Evolutionary conservation across 495 filamentous ascomycete species (phyloP).

Genomic region (Penicillium odoratum): DNA sequence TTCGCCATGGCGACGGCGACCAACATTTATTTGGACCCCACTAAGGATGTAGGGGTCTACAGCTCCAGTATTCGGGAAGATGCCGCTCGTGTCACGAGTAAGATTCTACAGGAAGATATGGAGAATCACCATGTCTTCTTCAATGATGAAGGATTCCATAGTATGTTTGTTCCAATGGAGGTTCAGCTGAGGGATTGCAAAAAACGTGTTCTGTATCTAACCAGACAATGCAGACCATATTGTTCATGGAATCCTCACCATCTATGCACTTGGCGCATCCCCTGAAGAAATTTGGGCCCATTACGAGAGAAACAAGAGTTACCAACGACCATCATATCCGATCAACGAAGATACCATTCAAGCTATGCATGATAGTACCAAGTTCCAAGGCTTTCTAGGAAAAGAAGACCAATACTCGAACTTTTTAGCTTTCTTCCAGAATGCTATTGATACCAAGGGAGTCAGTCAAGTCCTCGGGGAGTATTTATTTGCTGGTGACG

Average conservation of each 20-base stretch:
- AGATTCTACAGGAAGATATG: slow-evolving; percentile 73
- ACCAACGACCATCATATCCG: slow-evolving; percentile 56
- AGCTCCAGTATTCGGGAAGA: slow-evolving; percentile 53
- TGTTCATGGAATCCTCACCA: slow-evolving; percentile 69
- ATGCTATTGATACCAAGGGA: slow-evolving; percentile 64
- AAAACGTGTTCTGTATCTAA: not conserved
- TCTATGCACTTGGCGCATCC: slow-evolving; percentile 72
- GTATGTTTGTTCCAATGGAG: slow-evolving; percentile 31
- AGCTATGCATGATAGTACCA: slow-evolving; percentile 51
- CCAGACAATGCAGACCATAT: slow-evolving; percentile 54
- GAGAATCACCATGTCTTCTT: slow-evolving; percentile 78
- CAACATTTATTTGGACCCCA: slow-evolving; percentile 57
- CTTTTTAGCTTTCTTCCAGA: slow-evolving; percentile 71
- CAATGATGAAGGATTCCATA: slow-evolving; percentile 66
- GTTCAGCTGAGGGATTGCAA: not conserved
- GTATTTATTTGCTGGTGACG: slow-evolving; percentile 64
- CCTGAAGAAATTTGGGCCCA: slow-evolving; percentile 53
- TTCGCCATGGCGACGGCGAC: slow-evolving; percentile 62
- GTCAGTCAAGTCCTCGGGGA: slow-evolving; percentile 58
- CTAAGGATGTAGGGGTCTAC: slow-evolving; percentile 58
- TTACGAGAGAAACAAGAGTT: slow-evolving; percentile 59
- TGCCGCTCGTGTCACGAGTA: slow-evolving; percentile 57
- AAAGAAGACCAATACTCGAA: slow-evolving; percentile 59
- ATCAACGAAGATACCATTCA: slow-evolving; percentile 44
- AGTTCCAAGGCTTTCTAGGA: slow-evolving; percentile 54